Evolutionary conservation across 345 rosid species (phyloP), one percentile per base, ranked within the genome.

Genomic region (Boechera retrofracta): DNA sequence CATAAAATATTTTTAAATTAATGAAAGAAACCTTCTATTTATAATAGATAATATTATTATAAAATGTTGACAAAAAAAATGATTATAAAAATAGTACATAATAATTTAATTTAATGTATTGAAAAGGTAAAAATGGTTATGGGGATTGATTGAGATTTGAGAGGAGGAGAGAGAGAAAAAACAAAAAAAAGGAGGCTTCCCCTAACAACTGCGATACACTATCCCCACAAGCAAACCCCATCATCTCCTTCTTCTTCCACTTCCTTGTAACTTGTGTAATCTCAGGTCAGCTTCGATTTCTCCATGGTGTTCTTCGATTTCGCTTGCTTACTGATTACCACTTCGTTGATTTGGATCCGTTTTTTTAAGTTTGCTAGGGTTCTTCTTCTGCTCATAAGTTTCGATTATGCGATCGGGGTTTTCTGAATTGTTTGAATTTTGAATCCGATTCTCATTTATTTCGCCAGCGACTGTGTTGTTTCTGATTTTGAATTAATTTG

Each of bases 151-250:
- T 36, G 42, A 48, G 24, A 21, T 21, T 21, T 21, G 24, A 21
- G 24, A 21, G 24, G 24, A 21, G 24, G 24, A 52, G 53, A 21
- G 64, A 64, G 57, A 76, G 21, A 13, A 13, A 32, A 31, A 18
- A 55, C 54, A 56, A 75, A 7, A 18, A 28, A 16, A 74, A 13
- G 41, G 51, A 49, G 54, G 72, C 55, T 28, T 68, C 41, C 10
- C n/a, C 39, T 61, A 76, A 69, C 80, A 76, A 62, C 80, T 41
- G 47, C 74, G 80, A 76, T 7, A 70, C 80, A 51, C 80, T 69
- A 77, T 69, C 65, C 75, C 75, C 69, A 55, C 78, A 64, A 74
- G 78, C 71, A 74, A 74, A 65, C 72, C 72, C 62, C 61, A 7
- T 7, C 15, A 7, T 18, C 54, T 49, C 7, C 52, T 7, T n/a